Evolutionary conservation across 164 flowering plant genomes (phyloP).

Genomic region (Umbellularia californica): DNA sequence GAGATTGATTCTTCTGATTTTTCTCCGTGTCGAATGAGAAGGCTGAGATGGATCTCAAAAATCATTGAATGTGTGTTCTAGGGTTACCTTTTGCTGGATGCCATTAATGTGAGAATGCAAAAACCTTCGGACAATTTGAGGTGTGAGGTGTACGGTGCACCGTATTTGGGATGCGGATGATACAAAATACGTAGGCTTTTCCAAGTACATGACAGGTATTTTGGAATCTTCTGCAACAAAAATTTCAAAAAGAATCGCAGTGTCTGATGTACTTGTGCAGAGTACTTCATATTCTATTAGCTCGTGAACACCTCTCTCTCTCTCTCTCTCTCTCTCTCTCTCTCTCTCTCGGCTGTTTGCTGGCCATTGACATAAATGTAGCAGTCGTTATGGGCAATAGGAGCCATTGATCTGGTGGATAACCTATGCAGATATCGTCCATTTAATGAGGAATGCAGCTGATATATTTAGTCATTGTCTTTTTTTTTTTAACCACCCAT

Average conservation of each 20-base stretch:
- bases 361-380: background rate
- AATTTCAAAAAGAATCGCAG: background rate
- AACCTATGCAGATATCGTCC: too few species aligned
- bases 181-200: constrained; percentile 4
- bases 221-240: constrained; percentile 10
- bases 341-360: background rate
- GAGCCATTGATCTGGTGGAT: too few species aligned
- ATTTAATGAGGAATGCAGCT: too few species aligned
- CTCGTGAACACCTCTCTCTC: background rate
- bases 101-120: constrained; percentile 23
- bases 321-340: background rate
- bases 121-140: constrained; percentile 1
- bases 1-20: constrained; percentile 5
- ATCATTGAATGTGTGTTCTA: constrained; percentile 32
- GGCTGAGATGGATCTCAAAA: constrained; percentile 17
- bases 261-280: background rate
- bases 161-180: background rate
- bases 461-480: background rate
- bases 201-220: constrained; percentile 15
- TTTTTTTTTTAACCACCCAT: background rate
- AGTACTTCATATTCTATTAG: background rate
- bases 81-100: constrained; percentile 24
- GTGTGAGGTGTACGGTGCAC: background rate
- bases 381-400: background rate
- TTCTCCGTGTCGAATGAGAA: constrained; percentile 13